Evolutionary conservation across 2,329 filamentous ascomycete species (phyloP), one percentile per base, ranked within the genome.

Genomic region (Penicillium aurantiogriseum): DNA sequence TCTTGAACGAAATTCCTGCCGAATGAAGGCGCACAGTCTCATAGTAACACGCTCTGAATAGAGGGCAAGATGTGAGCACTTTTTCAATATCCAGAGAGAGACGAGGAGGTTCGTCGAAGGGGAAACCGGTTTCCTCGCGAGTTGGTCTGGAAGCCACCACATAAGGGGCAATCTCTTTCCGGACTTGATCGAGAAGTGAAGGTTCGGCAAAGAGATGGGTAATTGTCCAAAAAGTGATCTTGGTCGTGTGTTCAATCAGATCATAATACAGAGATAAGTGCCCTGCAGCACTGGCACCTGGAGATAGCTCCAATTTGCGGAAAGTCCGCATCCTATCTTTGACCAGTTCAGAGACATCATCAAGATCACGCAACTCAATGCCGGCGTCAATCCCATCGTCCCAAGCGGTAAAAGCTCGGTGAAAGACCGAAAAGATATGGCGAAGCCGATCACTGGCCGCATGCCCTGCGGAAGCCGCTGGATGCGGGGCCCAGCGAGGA

Each of bases 211-310:
- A 75, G 39, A 83, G 75, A 48, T 79, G 77, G 27, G 80, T 69
- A 9, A 82, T 60, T 59, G 78, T 76, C 80, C 81, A 83, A 65
- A 81, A 83, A n/a, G 79, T 74, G 53, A 85, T 68, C 4, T 77
- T 75, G 50, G 79, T 79, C 5, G 79, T 76, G 61, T 85, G 83
- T 17, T 79, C 79, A 61, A 83, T 80, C 66, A 81, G 72, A 10
- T 81, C 81, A 82, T 83, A 85, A 25, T 84, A 68, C 8, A 85
- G 65, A n/a, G 76, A 76, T n/a, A 81, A 65, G 54, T 83, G 80
- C 43, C 69, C 68, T 4, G 71, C 64, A 15, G 72, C 76, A 23
- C 77, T 76, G 19, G 74, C 73, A 36, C 67, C 59, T 5, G 74
- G 61, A 3, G 74, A 70, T 42, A 78, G 69, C 1, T 70, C 71